These are phyloP conservation scores for Triangularia verruculosa DNA, from an alignment of 2,329 filamentous ascomycete genomes.

Conservation along the genomic window DNA sequence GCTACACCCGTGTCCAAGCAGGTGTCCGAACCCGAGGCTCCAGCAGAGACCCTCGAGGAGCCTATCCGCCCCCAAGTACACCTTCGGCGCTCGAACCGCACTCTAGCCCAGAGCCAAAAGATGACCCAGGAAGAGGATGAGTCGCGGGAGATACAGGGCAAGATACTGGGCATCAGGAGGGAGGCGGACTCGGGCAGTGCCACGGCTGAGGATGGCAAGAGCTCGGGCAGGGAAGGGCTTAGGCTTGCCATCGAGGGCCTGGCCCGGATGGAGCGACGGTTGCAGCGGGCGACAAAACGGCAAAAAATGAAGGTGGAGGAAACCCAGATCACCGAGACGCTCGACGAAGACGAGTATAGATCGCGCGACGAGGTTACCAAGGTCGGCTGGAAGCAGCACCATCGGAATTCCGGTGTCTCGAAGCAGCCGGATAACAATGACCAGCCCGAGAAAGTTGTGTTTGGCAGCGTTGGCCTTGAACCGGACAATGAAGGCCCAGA, in stretches of 20 bases:
- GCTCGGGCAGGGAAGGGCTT: constrained; percentile 31
- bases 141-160: constrained; percentile 17
- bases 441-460: constrained; percentile 23
- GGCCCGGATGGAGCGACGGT: constrained; percentile 47
- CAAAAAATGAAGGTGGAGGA: constrained; percentile 48
- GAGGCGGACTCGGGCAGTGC: neutral
- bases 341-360: neutral
- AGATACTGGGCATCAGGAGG: constrained; percentile 17
- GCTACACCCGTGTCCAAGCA: neutral
- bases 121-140: constrained; percentile 5
- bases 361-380: neutral
- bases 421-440: constrained; percentile 22
- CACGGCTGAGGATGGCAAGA: constrained; percentile 7
- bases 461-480: constrained; percentile 21
- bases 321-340: constrained; percentile 32
- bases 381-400: constrained; percentile 15
- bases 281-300: constrained; percentile 42
- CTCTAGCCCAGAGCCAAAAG: constrained; percentile 14
- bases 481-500: constrained; percentile 3
- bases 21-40: neutral
- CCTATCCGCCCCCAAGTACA: constrained; percentile 18
- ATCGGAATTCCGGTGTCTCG: neutral
- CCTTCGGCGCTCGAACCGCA: constrained; percentile 24
- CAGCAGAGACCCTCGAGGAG: neutral
- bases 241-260: constrained; percentile 44